These are phyloP conservation scores for Dothiorella sarmentorum DNA, from an alignment of 2,329 filamentous ascomycete species.

Conservation along the genomic window DNA sequence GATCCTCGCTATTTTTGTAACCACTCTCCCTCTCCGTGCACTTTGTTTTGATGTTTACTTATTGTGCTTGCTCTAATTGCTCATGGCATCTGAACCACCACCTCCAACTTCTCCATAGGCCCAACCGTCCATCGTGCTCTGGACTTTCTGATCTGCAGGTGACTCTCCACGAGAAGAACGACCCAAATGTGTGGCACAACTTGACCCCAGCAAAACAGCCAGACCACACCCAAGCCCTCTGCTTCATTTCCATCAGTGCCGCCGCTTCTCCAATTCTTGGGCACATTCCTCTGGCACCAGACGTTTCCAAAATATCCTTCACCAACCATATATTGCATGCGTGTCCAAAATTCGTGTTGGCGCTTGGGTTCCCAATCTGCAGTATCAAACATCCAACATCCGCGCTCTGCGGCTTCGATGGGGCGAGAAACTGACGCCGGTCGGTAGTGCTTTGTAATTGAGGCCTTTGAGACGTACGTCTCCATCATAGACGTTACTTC, in stretches of 20 bases:
- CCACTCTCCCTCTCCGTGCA: background rate
- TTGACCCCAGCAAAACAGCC: conserved; percentile 76
- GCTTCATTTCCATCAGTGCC: conserved; percentile 22
- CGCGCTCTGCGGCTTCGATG: conserved; percentile 56
- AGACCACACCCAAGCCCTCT: conserved; percentile 45
- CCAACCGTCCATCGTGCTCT: conserved; percentile 7
- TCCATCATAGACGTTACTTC: conserved; percentile 1
- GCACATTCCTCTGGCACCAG: conserved; percentile 26
- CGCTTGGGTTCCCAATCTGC: conserved; percentile 49
- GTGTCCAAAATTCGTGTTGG: conserved; percentile 59
- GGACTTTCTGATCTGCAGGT: conserved; percentile 7
- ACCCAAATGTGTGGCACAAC: conserved; percentile 67
- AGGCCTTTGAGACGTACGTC: background rate
- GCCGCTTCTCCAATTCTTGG: conserved; percentile 42
- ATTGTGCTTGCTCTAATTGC: background rate
- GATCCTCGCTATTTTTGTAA: conserved; percentile 6
- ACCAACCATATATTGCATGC: conserved; percentile 58
- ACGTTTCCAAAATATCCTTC: conserved; percentile 60
- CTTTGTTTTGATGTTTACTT: background rate
- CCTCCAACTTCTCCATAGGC: conserved; percentile 48
- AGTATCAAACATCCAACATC: conserved; percentile 70
- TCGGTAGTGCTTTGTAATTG: conserved; percentile 22
- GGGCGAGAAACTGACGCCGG: conserved; percentile 17
- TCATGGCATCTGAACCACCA: conserved; percentile 51
- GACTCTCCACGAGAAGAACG: conserved; percentile 2